Percentiles rank a stretch among this genome's conserved stretches.
Conservation (phyloP, 202 grass and related monocot genomes). For the Dendrocalamus latiflorus region DNA sequence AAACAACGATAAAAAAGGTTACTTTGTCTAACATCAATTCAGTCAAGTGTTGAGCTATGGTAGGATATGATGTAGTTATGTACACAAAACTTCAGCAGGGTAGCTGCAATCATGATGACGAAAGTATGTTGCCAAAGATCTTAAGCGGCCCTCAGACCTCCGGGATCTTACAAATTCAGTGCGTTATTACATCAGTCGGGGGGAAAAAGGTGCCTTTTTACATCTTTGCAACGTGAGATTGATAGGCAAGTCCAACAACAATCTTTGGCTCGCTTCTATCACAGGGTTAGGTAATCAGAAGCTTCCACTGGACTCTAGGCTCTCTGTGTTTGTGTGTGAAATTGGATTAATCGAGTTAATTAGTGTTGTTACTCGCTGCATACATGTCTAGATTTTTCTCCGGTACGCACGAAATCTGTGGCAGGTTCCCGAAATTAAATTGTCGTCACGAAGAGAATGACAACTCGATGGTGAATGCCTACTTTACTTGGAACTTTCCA, state of each 20-base stretch:
- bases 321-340: background rate
- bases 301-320: background rate
- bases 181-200: too few species aligned
- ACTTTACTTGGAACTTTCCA: background rate
- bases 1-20: too few species aligned
- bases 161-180: too few species aligned
- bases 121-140: too few species aligned
- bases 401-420: background rate
- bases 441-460: background rate
- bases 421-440: background rate
- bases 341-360: background rate
- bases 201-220: too few species aligned
- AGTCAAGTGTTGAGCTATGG: background rate
- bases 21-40: background rate
- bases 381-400: background rate
- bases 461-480: background rate
- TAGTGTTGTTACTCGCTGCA: background rate
- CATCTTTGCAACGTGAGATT: background rate
- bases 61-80: too few species aligned
- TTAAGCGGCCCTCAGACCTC: too few species aligned
- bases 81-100: too few species aligned
- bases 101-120: too few species aligned
- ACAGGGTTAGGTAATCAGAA: conserved; percentile 15
- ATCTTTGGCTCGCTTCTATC: background rate
- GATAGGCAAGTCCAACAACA: conserved; percentile 33